Evolutionary conservation across 164 flowering plant species (phyloP).

Genomic region (Cinnamomum micranthum): DNA sequence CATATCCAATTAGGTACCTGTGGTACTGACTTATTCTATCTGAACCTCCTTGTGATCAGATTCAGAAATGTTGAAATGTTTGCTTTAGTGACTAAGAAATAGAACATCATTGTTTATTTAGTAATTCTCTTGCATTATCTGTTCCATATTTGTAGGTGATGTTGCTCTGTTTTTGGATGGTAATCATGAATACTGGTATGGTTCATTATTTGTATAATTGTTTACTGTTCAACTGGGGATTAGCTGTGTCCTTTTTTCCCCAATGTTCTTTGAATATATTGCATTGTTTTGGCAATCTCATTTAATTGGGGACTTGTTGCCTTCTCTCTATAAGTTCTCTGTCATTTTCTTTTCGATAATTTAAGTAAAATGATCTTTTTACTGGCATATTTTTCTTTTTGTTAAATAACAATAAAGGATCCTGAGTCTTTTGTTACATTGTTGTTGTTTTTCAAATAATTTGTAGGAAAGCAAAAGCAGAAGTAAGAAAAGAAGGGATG

Average conservation of each 20-base stretch:
- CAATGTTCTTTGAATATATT: too few species aligned
- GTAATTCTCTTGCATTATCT: neutral
- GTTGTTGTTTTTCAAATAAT: too few species aligned
- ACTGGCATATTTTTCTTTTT: too few species aligned
- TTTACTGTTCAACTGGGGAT: neutral
- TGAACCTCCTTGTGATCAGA: neutral
- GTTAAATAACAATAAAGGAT: too few species aligned
- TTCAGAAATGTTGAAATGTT: neutral
- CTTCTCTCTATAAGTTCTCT: too few species aligned
- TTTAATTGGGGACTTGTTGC: too few species aligned
- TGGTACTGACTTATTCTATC: neutral
- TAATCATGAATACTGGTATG: neutral
- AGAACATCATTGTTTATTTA: neutral
- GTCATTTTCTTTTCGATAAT: too few species aligned
- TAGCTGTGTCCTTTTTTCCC: too few species aligned
- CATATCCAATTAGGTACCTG: neutral
- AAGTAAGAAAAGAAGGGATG: neutral
- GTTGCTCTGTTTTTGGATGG: constrained; percentile 1
- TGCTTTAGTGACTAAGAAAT: neutral
- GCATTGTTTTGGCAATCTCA: too few species aligned
- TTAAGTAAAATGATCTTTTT: too few species aligned
- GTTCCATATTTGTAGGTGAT: neutral
- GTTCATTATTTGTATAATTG: neutral
- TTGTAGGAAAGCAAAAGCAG: too few species aligned
- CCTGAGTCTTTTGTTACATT: too few species aligned